Evolutionary conservation across 176 grass and related monocot genomes (phyloP).

Genomic region (Phyllostachys edulis): DNA sequence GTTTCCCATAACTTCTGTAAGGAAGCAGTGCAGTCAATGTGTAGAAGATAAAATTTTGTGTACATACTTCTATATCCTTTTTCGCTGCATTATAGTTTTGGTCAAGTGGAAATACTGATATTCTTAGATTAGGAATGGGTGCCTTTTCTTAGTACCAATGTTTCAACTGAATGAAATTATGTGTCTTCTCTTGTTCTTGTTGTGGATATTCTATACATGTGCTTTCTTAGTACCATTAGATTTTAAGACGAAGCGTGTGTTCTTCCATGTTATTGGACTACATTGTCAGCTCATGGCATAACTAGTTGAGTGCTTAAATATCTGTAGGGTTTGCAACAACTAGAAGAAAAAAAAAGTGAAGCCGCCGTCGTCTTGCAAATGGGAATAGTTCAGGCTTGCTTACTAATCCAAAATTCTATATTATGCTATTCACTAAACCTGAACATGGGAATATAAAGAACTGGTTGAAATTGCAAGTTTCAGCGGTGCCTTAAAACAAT

Average conservation of each 20-base stretch:
- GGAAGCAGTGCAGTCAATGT: not conserved
- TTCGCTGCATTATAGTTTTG: not conserved
- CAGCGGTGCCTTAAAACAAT: not conserved
- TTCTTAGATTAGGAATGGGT: constrained; percentile 7
- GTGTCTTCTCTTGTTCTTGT: not conserved
- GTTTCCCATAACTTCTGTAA: not conserved
- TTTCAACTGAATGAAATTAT: not conserved
- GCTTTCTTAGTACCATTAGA: not conserved
- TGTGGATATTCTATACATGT: not conserved
- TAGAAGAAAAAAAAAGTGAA: not conserved
- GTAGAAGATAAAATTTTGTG: not conserved
- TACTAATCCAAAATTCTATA: not conserved
- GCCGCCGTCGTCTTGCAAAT: not conserved
- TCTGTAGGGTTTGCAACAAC: not conserved
- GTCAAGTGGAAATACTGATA: not conserved
- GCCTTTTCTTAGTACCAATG: not conserved
- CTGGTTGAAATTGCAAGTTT: not conserved
- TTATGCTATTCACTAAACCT: not conserved
- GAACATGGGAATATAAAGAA: not conserved
- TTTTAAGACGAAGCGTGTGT: not conserved
- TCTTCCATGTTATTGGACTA: not conserved
- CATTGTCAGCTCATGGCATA: not conserved
- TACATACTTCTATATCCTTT: not conserved
- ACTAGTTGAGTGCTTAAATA: not conserved
- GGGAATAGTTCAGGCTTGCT: not conserved